Conservation (phyloP, 2,329 filamentous ascomycete genomes). For the Colletotrichum chrysophilum region DNA sequence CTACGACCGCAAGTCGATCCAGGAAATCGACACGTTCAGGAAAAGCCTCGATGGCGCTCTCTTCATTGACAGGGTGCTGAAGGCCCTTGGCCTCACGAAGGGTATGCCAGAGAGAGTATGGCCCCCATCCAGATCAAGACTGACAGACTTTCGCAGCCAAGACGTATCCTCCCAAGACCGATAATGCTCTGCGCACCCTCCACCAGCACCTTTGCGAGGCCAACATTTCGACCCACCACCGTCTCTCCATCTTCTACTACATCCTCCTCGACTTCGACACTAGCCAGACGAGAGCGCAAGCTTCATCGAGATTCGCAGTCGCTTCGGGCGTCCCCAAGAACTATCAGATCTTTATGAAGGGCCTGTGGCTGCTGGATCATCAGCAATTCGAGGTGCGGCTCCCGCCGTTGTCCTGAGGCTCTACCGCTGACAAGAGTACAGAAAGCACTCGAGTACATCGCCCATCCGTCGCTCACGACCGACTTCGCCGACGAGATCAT, state of each 20-base stretch:
- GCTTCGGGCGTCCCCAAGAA: constrained; percentile 72
- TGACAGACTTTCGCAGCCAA: constrained; percentile 47
- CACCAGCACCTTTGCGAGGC: constrained; percentile 72
- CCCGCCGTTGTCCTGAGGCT: too few species aligned
- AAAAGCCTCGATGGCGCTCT: constrained; percentile 72
- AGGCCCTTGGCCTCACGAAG: constrained; percentile 71
- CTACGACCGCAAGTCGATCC: constrained; percentile 65
- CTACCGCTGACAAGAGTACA: constrained; percentile 30
- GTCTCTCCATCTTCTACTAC: constrained; percentile 84
- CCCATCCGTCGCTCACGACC: constrained; percentile 78
- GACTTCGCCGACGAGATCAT: constrained; percentile 88
- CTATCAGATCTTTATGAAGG: constrained; percentile 82
- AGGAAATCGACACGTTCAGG: constrained; percentile 70
- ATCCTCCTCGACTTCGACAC: constrained; percentile 76
- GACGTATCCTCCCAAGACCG: constrained; percentile 76
- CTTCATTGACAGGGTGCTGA: constrained; percentile 81
- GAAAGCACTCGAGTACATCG: constrained; percentile 75
- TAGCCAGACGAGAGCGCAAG: constrained; percentile 53
- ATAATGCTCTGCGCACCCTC: constrained; percentile 70
- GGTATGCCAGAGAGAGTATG: constrained; percentile 48
- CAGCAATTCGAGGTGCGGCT: constrained; percentile 66
- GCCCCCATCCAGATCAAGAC: background rate
- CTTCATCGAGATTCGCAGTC: constrained; percentile 63
- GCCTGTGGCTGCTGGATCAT: constrained; percentile 81
- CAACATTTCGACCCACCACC: constrained; percentile 73